A percentile compares a stretch with the other conserved stretches of the same genome.
Evolutionary conservation across 768 basidiomycete genomes (phyloP).

Genomic region (Neoboletus magnificus): DNA sequence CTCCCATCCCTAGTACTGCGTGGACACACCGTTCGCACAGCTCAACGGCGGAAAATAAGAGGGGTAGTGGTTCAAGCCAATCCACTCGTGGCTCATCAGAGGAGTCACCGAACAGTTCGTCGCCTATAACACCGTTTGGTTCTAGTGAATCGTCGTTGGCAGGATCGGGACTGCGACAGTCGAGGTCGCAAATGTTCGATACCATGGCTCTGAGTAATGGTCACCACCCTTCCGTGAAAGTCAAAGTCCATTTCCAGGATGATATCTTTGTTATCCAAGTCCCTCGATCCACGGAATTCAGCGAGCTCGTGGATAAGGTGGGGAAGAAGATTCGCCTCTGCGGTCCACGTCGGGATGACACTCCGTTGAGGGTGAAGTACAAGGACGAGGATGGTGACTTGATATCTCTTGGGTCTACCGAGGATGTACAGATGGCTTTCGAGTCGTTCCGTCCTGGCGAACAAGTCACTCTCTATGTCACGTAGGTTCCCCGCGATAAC

Average conservation of each 20-base stretch:
- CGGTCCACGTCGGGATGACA: slow-evolving; percentile 74
- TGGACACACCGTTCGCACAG: slow-evolving; percentile 49
- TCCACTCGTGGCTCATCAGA: slow-evolving; percentile 76
- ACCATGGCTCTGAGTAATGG: slow-evolving; percentile 32
- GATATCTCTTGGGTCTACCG: slow-evolving; percentile 83
- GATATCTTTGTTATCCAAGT: slow-evolving; percentile 96
- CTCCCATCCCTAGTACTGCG: slow-evolving; percentile 52
- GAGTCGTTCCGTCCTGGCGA: slow-evolving; percentile 77
- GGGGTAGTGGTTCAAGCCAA: slow-evolving; percentile 82
- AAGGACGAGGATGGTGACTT: slow-evolving; percentile 91
- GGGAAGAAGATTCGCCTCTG: slow-evolving; percentile 91
- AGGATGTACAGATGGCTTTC: slow-evolving; percentile 94
- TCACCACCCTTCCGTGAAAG: slow-evolving; percentile 60
- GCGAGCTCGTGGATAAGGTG: slow-evolving; percentile 84
- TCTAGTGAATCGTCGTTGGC: slow-evolving; percentile 80
- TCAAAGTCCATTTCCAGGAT: slow-evolving; percentile 93
- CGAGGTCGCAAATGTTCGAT: slow-evolving; percentile 55
- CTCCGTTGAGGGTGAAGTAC: slow-evolving; percentile 84
- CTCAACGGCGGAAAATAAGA: slow-evolving; percentile 50
- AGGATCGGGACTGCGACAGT: slow-evolving; percentile 51
- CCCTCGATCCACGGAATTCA: slow-evolving; percentile 71
- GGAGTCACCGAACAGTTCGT: slow-evolving; percentile 79
- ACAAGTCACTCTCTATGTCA: slow-evolving; percentile 79
- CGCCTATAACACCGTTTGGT: slow-evolving; percentile 89
- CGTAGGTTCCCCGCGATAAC: slow-evolving; percentile 38